Evolutionary conservation across 2,329 filamentous ascomycete species (phyloP), one percentile per base, ranked within the genome.

Genomic region (Ophiostoma fasciatum): DNA sequence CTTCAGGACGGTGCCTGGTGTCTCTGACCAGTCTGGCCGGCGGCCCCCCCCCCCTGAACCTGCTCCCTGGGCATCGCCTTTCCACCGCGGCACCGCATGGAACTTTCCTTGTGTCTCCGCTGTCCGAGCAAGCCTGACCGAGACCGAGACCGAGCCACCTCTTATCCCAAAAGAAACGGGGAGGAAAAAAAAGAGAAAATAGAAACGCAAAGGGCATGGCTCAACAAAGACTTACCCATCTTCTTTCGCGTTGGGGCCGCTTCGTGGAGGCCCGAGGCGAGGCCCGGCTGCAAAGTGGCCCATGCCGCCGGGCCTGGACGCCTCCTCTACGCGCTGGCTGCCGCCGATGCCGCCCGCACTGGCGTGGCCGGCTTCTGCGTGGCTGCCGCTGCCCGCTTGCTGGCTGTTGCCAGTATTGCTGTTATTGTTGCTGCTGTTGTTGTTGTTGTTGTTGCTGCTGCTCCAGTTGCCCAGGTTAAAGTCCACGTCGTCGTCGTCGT

Each of bases 231-330:
- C 83, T 87, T 77, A 92, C 83, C 83, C 83, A 54, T 92, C 83
- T 72, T 92, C 83, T 60, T 92, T 92, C 39, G 85, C 81, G 44
- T 77, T 78, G 36, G 80, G 74, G 13, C 67, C 68, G 46, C 12
- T 27, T 61, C 11, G 48, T 18, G 51, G 52, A 1, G 48, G 44
- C 1, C 21, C 36, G 7, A 27, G 23, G 7, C 22, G 28, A 11
- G 27, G 20, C 13, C 19, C n/a, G 10, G 30, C 20, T 7, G 32
- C 18, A 13, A 23, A 34, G 17, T 36, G 38, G n/a, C 20, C 18
- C 4, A 23, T 26, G 31, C 33, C 28, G 15, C 35, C 49, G 18
- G 60, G 55, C 38, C 54, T 48, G 6, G 38, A 40, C 8, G 47
- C 44, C 6, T 47, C 46, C 20, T 56, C 55, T 22, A 53, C 48